Evolutionary conservation across 1,284 basidiomycete genomes (phyloP).

Genomic region (Amylostereum areolatum): DNA sequence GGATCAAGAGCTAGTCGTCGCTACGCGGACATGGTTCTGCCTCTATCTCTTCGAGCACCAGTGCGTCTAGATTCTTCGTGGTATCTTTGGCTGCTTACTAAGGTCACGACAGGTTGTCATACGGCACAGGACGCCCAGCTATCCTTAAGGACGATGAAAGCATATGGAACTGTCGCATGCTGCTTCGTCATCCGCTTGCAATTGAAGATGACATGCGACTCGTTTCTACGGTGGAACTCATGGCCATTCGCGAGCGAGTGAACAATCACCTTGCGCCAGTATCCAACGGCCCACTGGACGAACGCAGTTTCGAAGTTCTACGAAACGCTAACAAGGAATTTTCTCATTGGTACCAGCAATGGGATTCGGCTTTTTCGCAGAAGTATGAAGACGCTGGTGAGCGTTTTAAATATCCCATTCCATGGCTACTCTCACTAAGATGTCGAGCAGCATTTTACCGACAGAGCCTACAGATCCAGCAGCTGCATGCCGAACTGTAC

Average conservation of each 20-base stretch:
- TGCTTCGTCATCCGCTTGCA: conserved; percentile 83
- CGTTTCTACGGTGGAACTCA: conserved; percentile 87
- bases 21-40: conserved; percentile 84
- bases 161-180: conserved; percentile 72
- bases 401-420: conserved; percentile 14
- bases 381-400: conserved; percentile 77
- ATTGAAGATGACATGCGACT: conserved; percentile 91
- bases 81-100: neutral
- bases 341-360: conserved; percentile 64
- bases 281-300: conserved; percentile 61
- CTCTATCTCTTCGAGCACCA: conserved; percentile 91
- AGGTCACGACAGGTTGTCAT: conserved; percentile 63
- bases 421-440: conserved; percentile 7
- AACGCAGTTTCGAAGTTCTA: conserved; percentile 59
- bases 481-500: conserved; percentile 73
- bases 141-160: conserved; percentile 90
- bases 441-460: conserved; percentile 63
- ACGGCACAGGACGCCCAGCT: conserved; percentile 87
- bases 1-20: conserved; percentile 75
- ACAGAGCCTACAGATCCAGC: conserved; percentile 77
- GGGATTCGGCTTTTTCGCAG: conserved; percentile 75
- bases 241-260: conserved; percentile 73
- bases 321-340: conserved; percentile 64
- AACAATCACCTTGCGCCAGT: conserved; percentile 62
- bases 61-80: conserved; percentile 37